A percentile compares a stretch with the other conserved stretches of the same genome.
Evolutionary conservation across 192 early-diverging fungal species (phyloP).

Genomic region (Neocallimastix lanati): DNA sequence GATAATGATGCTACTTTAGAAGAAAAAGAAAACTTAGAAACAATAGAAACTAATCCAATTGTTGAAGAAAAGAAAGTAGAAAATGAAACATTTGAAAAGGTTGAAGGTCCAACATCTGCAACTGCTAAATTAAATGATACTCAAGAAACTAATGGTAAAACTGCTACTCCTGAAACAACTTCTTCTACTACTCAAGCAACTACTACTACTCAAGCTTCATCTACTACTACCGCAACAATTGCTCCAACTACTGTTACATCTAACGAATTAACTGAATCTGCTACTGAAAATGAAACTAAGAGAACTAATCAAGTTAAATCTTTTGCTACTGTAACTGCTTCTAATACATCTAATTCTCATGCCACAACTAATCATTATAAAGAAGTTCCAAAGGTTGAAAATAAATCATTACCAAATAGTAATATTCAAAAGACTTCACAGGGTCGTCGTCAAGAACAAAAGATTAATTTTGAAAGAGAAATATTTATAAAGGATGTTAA

Average conservation of each 20-base stretch:
- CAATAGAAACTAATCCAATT: slow-evolving; percentile 8
- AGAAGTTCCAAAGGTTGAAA: not conserved
- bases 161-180: slow-evolving; percentile 7
- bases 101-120: not conserved
- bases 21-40: slow-evolving; percentile 1
- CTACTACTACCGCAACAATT: not conserved
- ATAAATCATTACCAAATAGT: not conserved
- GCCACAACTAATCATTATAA: not conserved
- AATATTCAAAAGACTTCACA: not conserved
- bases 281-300: not conserved
- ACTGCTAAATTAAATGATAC: not conserved
- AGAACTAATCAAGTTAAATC: not conserved
- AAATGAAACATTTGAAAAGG: slow-evolving; percentile 3
- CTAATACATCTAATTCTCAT: not conserved
- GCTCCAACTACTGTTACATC: not conserved
- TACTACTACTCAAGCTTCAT: slow-evolving; percentile 2
- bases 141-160: slow-evolving; percentile 3
- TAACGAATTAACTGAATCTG: not conserved
- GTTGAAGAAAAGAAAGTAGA: slow-evolving; percentile 11
- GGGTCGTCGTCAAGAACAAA: not conserved
- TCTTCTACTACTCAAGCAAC: slow-evolving; percentile 11
- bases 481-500: not conserved
- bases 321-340: not conserved
- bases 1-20: slow-evolving; percentile 4
- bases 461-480: not conserved